Evolutionary conservation across 306 rosid genomes (phyloP).

Genomic region (Vigna angularis): DNA sequence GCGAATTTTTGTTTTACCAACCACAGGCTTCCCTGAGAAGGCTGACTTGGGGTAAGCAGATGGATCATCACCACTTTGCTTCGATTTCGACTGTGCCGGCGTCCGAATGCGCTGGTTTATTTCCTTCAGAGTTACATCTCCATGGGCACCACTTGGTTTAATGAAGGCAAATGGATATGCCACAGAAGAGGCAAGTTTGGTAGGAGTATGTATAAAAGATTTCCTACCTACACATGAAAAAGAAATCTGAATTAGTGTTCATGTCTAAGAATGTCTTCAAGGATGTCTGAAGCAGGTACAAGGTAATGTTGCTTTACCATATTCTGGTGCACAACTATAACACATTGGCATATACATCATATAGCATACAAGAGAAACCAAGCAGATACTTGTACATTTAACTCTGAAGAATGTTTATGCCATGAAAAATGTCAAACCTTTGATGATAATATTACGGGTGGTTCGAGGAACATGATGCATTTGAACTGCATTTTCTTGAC

Average conservation of each 20-base stretch:
- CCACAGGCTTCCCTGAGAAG: conserved; percentile 98
- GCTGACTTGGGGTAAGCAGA: conserved; percentile 84
- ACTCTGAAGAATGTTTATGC: neutral
- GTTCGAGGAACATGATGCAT: conserved; percentile 52
- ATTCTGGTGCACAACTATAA: neutral
- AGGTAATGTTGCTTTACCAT: neutral
- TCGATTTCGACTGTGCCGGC: conserved; percentile 70
- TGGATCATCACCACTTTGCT: conserved; percentile 65
- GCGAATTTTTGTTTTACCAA: conserved; percentile 89
- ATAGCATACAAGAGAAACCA: conserved; percentile 2
- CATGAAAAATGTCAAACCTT: conserved; percentile 61
- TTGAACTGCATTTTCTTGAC: conserved; percentile 53
- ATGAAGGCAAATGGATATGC: conserved; percentile 97
- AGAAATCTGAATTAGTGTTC: conserved; percentile 38
- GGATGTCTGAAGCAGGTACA: neutral
- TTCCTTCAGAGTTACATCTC: conserved; percentile 95
- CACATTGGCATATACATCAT: conserved; percentile 5
- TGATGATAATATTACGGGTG: conserved; percentile 66
- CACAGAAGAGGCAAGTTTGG: conserved; percentile 82
- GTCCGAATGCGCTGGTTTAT: conserved; percentile 91
- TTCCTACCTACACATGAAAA: conserved; percentile 72
- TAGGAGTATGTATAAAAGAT: conserved; percentile 71
- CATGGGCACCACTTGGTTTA: conserved; percentile 92
- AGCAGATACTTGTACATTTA: neutral
- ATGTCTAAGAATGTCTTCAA: neutral